Percentiles rank a stretch among this genome's conserved stretches.
Conservation (phyloP, 2,329 filamentous ascomycete species). For the Orbilia quercus region DNA sequence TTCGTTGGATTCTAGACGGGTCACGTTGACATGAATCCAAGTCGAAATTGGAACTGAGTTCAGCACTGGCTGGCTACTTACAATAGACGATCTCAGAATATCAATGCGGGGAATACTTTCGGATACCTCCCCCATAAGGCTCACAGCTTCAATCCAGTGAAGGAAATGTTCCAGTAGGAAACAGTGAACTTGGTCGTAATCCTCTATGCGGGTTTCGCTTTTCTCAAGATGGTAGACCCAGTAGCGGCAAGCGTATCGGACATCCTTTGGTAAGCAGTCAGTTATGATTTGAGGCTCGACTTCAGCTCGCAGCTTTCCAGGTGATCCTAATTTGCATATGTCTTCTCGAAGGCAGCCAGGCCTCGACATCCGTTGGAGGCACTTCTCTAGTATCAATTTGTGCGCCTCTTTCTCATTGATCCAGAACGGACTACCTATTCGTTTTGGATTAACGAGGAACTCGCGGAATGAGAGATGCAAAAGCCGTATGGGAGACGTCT, state of each 20-base stretch:
- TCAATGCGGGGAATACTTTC: too few species aligned
- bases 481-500: neutral
- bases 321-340: slow-evolving; percentile 60
- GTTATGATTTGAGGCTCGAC: slow-evolving; percentile 56
- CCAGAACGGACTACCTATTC: too few species aligned
- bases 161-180: slow-evolving; percentile 62
- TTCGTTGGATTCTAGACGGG: too few species aligned
- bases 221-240: slow-evolving; percentile 62
- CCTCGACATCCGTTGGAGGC: slow-evolving; percentile 62
- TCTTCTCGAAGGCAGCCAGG: slow-evolving; percentile 58
- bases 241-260: slow-evolving; percentile 63
- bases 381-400: neutral
- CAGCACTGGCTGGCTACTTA: too few species aligned
- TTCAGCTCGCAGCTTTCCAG: slow-evolving; percentile 42
- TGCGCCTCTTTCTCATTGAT: slow-evolving; percentile 21
- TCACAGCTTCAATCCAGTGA: slow-evolving; percentile 63
- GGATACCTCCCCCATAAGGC: too few species aligned
- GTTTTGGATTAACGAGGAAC: slow-evolving; percentile 10
- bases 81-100: too few species aligned
- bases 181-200: slow-evolving; percentile 53
- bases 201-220: slow-evolving; percentile 42
- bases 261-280: slow-evolving; percentile 61
- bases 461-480: slow-evolving; percentile 39
- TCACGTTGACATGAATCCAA: too few species aligned
- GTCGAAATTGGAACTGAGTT: too few species aligned